A percentile compares a stretch with the other conserved stretches of the same genome.
Conservation (phyloP, 352 stramenopile genomes). For the Pythium monospermum region DNA sequence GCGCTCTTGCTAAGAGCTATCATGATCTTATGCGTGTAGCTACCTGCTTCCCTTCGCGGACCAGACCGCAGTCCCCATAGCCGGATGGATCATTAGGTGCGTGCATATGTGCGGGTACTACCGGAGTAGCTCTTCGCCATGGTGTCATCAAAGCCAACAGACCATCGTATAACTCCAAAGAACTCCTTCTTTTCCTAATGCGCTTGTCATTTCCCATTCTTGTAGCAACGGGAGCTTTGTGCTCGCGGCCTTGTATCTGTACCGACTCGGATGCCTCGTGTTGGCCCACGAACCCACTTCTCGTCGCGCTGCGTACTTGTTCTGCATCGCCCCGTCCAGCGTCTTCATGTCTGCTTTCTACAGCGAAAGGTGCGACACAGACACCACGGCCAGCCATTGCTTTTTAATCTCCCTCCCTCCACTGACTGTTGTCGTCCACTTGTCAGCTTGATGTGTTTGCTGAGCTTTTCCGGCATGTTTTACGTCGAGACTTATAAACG, state of each 20-base stretch:
- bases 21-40: too few relatives aligned
- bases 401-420: neutral
- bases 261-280: conserved; percentile 53
- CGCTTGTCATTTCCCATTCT: too few relatives aligned
- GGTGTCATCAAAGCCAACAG: too few relatives aligned
- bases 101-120: too few relatives aligned
- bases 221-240: conserved; percentile 76
- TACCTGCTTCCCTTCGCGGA: too few relatives aligned
- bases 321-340: conserved; percentile 65
- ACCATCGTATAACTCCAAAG: too few relatives aligned
- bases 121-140: too few relatives aligned
- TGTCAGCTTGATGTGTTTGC: conserved; percentile 60
- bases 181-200: too few relatives aligned
- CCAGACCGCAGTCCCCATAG: conserved; percentile 29
- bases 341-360: conserved; percentile 84
- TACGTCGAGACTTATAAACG: conserved; percentile 41
- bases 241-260: conserved; percentile 61
- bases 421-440: too few relatives aligned
- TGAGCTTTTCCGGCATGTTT: conserved; percentile 78
- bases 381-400: neutral
- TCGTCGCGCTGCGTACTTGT: conserved; percentile 64
- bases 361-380: conserved; percentile 71
- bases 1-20: too few relatives aligned
- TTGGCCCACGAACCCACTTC: conserved; percentile 47
- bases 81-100: conserved; percentile 62